These are phyloP conservation scores for Flaveria linearis DNA, from an alignment of 129 eudicot species.

Conservation along the genomic window DNA sequence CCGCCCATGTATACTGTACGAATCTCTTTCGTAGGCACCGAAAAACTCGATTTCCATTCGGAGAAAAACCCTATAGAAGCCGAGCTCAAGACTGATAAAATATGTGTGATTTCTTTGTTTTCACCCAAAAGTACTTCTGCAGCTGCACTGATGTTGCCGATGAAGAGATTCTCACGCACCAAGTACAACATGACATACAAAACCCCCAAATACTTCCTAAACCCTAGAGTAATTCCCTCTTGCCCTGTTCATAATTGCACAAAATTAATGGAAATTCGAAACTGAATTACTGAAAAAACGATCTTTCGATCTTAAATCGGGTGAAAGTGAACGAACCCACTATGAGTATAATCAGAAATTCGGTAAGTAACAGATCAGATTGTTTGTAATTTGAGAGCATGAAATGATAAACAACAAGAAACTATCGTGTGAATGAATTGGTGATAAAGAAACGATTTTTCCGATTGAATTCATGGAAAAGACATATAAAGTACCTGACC, in stretches of 20 bases:
- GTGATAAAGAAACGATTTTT: not conserved
- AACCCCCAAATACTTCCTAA: conserved; percentile 11
- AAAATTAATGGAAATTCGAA: conserved; percentile 9
- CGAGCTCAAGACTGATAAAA: conserved; percentile 83
- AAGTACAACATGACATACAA: conserved; percentile 67
- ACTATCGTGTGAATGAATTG: not conserved
- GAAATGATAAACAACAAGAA: not conserved
- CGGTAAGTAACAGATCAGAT: not conserved
- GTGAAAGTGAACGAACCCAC: not conserved
- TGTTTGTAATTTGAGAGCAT: conserved; percentile 14
- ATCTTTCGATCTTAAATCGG: not conserved
- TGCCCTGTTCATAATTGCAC: conserved; percentile 36
- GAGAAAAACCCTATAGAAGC: conserved; percentile 80
- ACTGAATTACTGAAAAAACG: not conserved
- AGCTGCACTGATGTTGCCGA: conserved; percentile 82
- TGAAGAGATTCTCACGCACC: conserved; percentile 78
- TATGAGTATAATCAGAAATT: not conserved
- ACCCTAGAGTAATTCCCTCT: conserved; percentile 30
- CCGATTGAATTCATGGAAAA: not conserved
- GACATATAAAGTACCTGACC: conserved; percentile 18
- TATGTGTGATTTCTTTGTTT: conserved; percentile 70
- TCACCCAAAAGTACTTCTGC: conserved; percentile 77
- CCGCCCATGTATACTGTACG: conserved; percentile 56
- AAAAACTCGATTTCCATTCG: conserved; percentile 73
- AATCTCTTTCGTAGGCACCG: conserved; percentile 71